Evolutionary conservation across 148 eudicot species (phyloP).

Genomic region (Nyssa sinensis): DNA sequence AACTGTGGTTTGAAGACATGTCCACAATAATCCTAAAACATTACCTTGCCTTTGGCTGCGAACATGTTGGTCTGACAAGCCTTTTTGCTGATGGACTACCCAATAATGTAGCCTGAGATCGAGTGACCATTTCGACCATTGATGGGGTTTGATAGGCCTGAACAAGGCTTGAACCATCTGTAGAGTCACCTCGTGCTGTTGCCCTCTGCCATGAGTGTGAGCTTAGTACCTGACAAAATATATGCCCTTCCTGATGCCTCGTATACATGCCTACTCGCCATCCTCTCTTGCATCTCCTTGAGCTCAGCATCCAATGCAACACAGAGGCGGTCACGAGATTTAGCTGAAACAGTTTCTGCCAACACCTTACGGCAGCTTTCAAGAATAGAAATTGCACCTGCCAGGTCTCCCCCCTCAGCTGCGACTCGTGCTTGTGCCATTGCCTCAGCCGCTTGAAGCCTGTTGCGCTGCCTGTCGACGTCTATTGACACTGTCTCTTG

Average conservation of each 20-base stretch:
- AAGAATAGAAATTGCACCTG: constrained; percentile 48
- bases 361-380: constrained; percentile 42
- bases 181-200: constrained; percentile 69
- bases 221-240: constrained; percentile 87
- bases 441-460: constrained; percentile 74
- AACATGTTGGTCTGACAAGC: constrained; percentile 37
- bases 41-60: constrained; percentile 49
- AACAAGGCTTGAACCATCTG: constrained; percentile 50
- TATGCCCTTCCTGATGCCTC: constrained; percentile 88
- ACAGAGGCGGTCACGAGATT: constrained; percentile 49
- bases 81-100: constrained; percentile 42
- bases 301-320: constrained; percentile 59
- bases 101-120: constrained; percentile 59
- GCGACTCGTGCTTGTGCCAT: constrained; percentile 56
- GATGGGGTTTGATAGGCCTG: constrained; percentile 68
- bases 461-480: constrained; percentile 74
- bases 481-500: constrained; percentile 51
- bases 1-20: background rate
- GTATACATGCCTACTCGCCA: constrained; percentile 69
- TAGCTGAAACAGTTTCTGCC: constrained; percentile 55
- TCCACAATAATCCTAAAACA: background rate
- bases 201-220: constrained; percentile 97
- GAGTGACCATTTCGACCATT: constrained; percentile 66
- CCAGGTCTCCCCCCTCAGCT: constrained; percentile 68
- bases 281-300: constrained; percentile 84